Evolutionary conservation across 495 filamentous ascomycete genomes (phyloP).

Genomic region (Lepidopterella palustris): DNA sequence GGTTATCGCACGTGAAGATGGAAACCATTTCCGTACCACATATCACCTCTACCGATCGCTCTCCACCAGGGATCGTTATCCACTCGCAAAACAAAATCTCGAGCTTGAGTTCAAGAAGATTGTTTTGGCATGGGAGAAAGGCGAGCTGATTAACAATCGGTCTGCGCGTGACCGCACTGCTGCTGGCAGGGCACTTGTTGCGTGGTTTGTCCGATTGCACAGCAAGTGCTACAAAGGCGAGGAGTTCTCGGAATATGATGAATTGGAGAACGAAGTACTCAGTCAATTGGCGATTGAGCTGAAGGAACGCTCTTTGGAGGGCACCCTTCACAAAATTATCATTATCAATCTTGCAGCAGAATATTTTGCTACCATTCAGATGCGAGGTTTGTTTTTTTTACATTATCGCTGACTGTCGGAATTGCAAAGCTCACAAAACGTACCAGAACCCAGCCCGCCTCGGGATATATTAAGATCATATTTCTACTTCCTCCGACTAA

Average conservation of each 20-base stretch:
- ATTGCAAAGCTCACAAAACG: conserved; percentile 34
- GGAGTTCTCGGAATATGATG: conserved; percentile 65
- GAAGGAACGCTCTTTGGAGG: conserved; percentile 60
- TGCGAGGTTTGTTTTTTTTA: conserved; percentile 53
- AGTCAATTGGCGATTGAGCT: conserved; percentile 66
- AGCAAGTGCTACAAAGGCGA: conserved; percentile 71
- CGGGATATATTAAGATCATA: conserved; percentile 47
- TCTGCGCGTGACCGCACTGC: conserved; percentile 44
- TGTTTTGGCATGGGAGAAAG: conserved; percentile 52
- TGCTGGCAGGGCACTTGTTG: conserved; percentile 51
- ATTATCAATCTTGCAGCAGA: conserved; percentile 83
- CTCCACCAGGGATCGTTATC: conserved; percentile 64
- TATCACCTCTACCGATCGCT: conserved; percentile 86
- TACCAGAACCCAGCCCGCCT: conserved; percentile 11
- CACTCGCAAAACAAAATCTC: conserved; percentile 65
- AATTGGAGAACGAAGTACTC: conserved; percentile 80
- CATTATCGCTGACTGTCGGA: conserved; percentile 10
- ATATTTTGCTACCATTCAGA: conserved; percentile 55
- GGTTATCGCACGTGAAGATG: conserved; percentile 69
- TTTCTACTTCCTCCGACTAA: conserved; percentile 71
- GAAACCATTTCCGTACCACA: conserved; percentile 70
- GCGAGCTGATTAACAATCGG: conserved; percentile 47
- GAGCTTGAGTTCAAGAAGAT: conserved; percentile 75
- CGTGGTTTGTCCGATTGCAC: conserved; percentile 85
- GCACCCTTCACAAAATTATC: conserved; percentile 67